Evolutionary conservation across 495 filamentous ascomycete genomes (phyloP).

Genomic region (Articulospora tetracladia): DNA sequence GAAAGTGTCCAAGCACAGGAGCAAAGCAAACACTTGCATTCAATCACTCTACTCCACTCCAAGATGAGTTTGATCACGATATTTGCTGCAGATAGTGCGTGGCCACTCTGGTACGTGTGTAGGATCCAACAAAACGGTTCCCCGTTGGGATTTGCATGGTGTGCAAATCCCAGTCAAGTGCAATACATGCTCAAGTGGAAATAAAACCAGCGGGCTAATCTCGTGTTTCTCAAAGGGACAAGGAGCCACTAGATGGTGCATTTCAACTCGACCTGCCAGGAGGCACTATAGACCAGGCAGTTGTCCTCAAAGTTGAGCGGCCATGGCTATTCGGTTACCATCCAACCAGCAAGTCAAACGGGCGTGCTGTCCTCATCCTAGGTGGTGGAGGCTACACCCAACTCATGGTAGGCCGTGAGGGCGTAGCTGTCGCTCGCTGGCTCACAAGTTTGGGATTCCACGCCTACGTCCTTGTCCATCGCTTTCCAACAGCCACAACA

Average conservation of each 20-base stretch:
- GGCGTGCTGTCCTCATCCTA: slow-evolving; percentile 17
- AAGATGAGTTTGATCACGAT: background rate
- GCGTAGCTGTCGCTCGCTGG: slow-evolving; percentile 20
- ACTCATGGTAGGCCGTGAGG: slow-evolving; percentile 21
- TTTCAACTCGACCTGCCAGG: background rate
- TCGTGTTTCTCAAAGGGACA: background rate
- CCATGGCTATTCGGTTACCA: slow-evolving; percentile 22
- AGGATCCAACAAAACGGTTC: too few species aligned
- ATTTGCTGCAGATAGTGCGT: background rate
- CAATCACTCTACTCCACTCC: background rate
- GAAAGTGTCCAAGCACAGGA: background rate
- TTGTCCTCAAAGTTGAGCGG: slow-evolving; percentile 9
- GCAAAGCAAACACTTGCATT: background rate
- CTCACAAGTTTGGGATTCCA: slow-evolving; percentile 13
- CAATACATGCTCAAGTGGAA: too few species aligned
- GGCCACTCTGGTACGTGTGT: background rate
- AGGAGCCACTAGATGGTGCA: background rate
- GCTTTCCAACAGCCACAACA: slow-evolving; percentile 16
- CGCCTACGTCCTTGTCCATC: slow-evolving; percentile 19
- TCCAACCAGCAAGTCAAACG: slow-evolving; percentile 11
- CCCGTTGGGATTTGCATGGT: too few species aligned
- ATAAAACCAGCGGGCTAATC: too few species aligned
- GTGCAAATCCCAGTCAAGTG: too few species aligned
- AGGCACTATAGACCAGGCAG: background rate
- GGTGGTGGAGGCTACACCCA: slow-evolving; percentile 19